These are phyloP conservation scores for Phytopythium mirpurense DNA, from an alignment of 352 stramenopile genomes.

Conservation along the genomic window DNA sequence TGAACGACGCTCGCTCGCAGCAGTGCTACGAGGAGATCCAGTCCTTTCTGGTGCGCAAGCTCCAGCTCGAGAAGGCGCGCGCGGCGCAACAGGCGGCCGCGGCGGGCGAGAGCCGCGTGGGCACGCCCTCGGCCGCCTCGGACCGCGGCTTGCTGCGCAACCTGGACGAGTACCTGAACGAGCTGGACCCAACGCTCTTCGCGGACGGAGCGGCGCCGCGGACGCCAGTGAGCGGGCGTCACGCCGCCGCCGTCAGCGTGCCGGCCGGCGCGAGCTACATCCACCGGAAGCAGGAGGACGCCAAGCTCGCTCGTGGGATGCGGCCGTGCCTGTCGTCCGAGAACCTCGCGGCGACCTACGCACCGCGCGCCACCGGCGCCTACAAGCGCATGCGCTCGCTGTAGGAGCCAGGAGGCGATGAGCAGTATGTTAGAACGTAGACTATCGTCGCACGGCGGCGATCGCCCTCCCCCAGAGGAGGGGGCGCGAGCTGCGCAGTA, in stretches of 20 bases:
- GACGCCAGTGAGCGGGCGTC: background rate
- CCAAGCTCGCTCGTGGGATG: conserved; percentile 9
- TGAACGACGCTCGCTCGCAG: conserved; percentile 43
- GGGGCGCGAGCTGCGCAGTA: background rate
- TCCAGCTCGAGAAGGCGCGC: conserved; percentile 21
- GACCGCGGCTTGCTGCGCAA: conserved; percentile 30
- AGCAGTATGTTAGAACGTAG: conserved; percentile 4
- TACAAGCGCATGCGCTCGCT: conserved; percentile 7
- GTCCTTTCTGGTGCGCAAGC: conserved; percentile 41
- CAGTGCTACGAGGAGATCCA: conserved; percentile 57
- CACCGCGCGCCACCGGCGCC: background rate
- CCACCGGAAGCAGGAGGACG: conserved; percentile 32
- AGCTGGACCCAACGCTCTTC: conserved; percentile 50
- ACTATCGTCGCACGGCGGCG: background rate
- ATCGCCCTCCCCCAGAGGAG: background rate
- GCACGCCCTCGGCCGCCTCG: background rate
- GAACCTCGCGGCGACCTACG: background rate
- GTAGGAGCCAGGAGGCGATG: background rate
- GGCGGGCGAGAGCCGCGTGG: background rate
- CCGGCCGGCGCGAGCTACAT: conserved; percentile 30
- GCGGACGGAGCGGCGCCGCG: conserved; percentile 5
- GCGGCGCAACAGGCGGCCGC: background rate
- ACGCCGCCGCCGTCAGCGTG: conserved; percentile 14
- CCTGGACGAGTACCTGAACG: conserved; percentile 48
- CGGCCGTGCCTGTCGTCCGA: background rate